Conservation (phyloP, 2,329 filamentous ascomycete genomes). For the Cryphonectria radicalis region DNA sequence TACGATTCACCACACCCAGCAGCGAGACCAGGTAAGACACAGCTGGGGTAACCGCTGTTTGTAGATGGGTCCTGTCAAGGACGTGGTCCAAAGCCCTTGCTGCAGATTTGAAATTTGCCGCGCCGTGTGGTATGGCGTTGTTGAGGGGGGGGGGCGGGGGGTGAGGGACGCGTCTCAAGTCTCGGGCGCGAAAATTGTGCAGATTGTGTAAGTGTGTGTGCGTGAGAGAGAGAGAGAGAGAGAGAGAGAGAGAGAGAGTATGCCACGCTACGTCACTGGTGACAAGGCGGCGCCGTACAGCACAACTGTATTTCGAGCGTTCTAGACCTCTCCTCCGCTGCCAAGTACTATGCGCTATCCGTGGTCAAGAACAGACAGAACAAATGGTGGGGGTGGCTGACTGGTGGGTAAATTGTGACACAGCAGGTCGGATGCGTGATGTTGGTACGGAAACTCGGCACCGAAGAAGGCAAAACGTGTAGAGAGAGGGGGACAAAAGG, state of each 20-base stretch:
- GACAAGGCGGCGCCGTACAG: not conserved
- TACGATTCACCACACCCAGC: not conserved
- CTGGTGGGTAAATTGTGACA: not conserved
- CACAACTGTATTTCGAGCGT: not conserved
- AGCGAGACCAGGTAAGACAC: not conserved
- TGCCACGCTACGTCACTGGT: slow-evolving; percentile 25
- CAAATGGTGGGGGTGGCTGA: not conserved
- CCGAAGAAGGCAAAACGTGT: not conserved
- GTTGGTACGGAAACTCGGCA: not conserved
- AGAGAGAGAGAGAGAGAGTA: slow-evolving; percentile 11
- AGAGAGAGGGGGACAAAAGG: not conserved
- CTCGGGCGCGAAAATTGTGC: not conserved
- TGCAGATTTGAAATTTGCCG: slow-evolving; percentile 1
- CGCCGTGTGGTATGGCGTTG: slow-evolving; percentile 17
- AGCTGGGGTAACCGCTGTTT: not conserved
- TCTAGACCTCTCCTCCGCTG: not conserved
- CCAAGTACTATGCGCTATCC: no score
- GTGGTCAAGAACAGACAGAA: not conserved
- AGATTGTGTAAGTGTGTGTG: not conserved
- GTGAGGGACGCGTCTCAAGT: slow-evolving; percentile 15
- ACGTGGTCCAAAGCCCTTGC: not conserved
- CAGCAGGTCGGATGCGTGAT: not conserved
- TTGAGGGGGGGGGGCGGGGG: not conserved
- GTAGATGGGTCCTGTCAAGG: not conserved
- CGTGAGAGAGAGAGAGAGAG: slow-evolving; percentile 4